Percentiles rank a stretch among this genome's conserved stretches.
These are phyloP conservation scores for Penicillium angulare DNA, from an alignment of 495 filamentous ascomycete species.

Conservation along the genomic window DNA sequence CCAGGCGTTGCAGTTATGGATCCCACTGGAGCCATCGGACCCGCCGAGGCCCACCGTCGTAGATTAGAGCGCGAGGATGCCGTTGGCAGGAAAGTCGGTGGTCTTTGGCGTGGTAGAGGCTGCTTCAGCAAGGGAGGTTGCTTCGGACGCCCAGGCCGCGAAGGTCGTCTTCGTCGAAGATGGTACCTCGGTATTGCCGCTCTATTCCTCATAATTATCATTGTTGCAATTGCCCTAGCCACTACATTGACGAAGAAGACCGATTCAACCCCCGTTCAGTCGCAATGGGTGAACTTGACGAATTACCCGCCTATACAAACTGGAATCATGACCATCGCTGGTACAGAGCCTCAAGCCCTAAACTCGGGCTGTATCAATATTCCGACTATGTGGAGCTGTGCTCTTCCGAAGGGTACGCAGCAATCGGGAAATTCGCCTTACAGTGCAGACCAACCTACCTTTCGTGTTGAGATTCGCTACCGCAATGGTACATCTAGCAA, in stretches of 20 bases:
- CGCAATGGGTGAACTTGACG: conserved; percentile 78
- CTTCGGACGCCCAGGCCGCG: conserved; percentile 59
- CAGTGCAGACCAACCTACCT: conserved; percentile 65
- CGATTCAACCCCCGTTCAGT: conserved; percentile 41
- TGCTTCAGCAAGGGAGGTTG: conserved; percentile 58
- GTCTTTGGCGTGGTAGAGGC: conserved; percentile 59
- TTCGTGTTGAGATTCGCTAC: conserved; percentile 75
- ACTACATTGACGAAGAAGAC: conserved; percentile 56
- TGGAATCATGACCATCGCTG: conserved; percentile 72
- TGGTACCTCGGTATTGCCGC: conserved; percentile 55
- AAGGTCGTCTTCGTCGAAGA: conserved; percentile 62
- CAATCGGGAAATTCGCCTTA: conserved; percentile 60
- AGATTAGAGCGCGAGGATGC: conserved; percentile 64
- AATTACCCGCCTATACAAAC: conserved; percentile 83
- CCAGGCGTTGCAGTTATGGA: conserved; percentile 23
- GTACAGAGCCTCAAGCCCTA: conserved; percentile 55
- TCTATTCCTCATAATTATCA: conserved; percentile 56
- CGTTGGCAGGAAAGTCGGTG: conserved; percentile 51
- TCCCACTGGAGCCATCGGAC: conserved; percentile 36
- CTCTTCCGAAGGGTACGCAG: conserved; percentile 67
- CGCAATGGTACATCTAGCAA: conserved; percentile 63
- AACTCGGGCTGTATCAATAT: conserved; percentile 66
- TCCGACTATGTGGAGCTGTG: conserved; percentile 76
- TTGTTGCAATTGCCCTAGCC: conserved; percentile 58
- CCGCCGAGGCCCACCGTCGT: conserved; percentile 51